These are phyloP conservation scores for Sphaerulina musiva DNA, from an alignment of 2,329 filamentous ascomycete species.

Conservation along the genomic window DNA sequence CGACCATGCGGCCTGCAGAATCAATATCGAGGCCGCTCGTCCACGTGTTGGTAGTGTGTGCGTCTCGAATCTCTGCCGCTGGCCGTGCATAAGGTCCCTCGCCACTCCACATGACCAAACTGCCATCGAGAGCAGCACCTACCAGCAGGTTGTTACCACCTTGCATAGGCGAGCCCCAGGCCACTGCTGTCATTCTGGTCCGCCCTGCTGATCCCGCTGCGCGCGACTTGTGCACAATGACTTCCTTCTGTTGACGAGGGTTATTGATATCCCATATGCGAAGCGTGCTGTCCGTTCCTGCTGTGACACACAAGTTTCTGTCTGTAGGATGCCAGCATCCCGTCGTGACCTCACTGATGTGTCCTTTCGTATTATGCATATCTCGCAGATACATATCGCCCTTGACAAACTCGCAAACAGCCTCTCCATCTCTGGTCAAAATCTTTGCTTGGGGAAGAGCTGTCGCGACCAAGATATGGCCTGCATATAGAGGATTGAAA, in stretches of 20 bases:
- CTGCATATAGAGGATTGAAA: conserved; percentile 76
- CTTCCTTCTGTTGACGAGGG: conserved; percentile 80
- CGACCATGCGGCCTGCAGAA: conserved; percentile 78
- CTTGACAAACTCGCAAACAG: conserved; percentile 83
- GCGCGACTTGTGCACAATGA: conserved; percentile 92
- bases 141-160: conserved; percentile 75
- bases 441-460: conserved; percentile 87
- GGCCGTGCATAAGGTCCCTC: conserved; percentile 81
- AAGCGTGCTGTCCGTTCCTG: conserved; percentile 88
- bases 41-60: conserved; percentile 79
- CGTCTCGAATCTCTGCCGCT: conserved; percentile 72
- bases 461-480: conserved; percentile 76
- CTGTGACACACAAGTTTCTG: conserved; percentile 77
- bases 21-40: conserved; percentile 89
- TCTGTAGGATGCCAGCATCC: conserved; percentile 88
- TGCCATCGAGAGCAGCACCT: conserved; percentile 79
- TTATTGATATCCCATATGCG: conserved; percentile 97
- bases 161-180: conserved; percentile 71
- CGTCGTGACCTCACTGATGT: conserved; percentile 83
- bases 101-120: conserved; percentile 84
- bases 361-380: conserved; percentile 96
- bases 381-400: conserved; percentile 97
- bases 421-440: conserved; percentile 79
- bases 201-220: conserved; percentile 81
- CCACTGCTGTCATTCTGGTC: conserved; percentile 87